Evolutionary conservation across 306 rosid genomes (phyloP).

Genomic region (Neltuma alba): DNA sequence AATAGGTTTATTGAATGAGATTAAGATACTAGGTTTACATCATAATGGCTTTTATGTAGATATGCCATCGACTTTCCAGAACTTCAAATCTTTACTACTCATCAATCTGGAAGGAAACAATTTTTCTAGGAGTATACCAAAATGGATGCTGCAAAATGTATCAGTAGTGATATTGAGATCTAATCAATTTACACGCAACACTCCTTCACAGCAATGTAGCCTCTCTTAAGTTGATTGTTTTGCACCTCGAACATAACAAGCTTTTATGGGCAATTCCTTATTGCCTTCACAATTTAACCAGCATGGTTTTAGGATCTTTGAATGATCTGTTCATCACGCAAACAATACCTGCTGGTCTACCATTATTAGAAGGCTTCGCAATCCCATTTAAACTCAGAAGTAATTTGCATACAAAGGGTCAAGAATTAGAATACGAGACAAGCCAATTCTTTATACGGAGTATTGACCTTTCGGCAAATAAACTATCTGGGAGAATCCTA

Average conservation of each 20-base stretch:
- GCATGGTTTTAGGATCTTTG: no score
- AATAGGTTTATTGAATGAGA: no score
- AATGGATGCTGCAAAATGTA: background rate
- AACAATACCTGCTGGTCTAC: no score
- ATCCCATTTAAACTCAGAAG: no score
- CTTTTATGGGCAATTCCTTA: background rate
- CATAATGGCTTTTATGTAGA: background rate
- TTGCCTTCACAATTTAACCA: background rate
- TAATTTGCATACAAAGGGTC: background rate
- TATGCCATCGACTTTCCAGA: background rate
- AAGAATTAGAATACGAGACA: background rate
- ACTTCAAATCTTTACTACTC: background rate
- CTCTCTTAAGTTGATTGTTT: background rate
- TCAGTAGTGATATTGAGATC: background rate
- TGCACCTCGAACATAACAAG: background rate
- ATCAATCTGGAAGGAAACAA: background rate
- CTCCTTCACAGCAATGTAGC: background rate
- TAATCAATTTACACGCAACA: background rate
- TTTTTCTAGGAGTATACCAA: background rate
- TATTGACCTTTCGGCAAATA: background rate
- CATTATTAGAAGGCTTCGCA: no score
- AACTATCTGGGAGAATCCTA: background rate
- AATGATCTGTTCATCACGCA: no score
- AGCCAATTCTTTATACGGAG: background rate
- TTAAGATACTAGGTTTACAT: no score